These are phyloP conservation scores for Suhomyces sp. DNA, from an alignment of 805 yeast species.

Conservation along the genomic window DNA sequence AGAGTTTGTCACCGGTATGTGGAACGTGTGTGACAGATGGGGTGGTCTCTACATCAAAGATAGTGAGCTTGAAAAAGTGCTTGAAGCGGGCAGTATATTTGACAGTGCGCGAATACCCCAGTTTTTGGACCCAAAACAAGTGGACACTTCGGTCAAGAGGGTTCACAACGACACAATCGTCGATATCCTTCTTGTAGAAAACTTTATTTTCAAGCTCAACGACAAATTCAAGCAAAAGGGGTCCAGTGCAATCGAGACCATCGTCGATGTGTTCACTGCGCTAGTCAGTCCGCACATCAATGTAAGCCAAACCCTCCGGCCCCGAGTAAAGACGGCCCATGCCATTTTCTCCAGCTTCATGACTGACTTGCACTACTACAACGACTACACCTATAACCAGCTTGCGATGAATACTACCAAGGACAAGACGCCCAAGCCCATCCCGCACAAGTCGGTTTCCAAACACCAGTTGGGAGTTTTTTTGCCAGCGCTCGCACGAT, in stretches of 20 bases:
- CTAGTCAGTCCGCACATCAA: conserved; percentile 18
- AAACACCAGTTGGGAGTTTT: conserved; percentile 20
- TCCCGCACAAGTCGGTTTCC: conserved; percentile 22
- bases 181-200: conserved; percentile 32
- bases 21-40: conserved; percentile 34
- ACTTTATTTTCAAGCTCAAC: conserved; percentile 31
- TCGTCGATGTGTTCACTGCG: conserved; percentile 26
- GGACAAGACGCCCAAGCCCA: conserved; percentile 9
- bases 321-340: conserved; percentile 28
- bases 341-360: conserved; percentile 27
- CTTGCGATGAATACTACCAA: conserved; percentile 4
- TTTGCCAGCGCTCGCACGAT: conserved; percentile 19
- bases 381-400: conserved; percentile 25
- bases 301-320: conserved; percentile 13
- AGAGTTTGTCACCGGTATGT: conserved; percentile 29
- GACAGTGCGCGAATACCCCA: neutral
- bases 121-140: neutral
- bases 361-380: conserved; percentile 26
- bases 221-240: conserved; percentile 17
- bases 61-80: neutral
- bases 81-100: neutral
- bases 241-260: conserved; percentile 18
- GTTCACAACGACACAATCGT: conserved; percentile 8
- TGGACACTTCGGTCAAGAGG: neutral
- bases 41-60: conserved; percentile 26